phyloP scores from a whole-genome alignment of 2,329 filamentous ascomycete genomes.

The Fusarium liriodendri region DNA sequence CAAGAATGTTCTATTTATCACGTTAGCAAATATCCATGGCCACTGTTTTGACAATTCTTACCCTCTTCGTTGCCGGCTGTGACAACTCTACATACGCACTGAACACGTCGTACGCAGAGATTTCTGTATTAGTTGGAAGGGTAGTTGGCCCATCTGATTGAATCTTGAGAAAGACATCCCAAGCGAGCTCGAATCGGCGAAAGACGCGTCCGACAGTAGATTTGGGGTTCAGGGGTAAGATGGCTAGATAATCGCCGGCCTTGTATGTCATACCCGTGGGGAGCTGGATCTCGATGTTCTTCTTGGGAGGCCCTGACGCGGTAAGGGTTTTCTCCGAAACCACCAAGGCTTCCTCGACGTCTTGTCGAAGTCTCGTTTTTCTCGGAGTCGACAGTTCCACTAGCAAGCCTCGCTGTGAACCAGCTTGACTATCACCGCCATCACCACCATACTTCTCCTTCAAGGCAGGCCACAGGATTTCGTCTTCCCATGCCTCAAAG shows the following conservation, averaged over 20 bases:
- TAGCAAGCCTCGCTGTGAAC: conserved; percentile 25
- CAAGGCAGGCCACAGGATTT: conserved; percentile 62
- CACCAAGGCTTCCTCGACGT: conserved; percentile 40
- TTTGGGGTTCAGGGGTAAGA: conserved; percentile 77
- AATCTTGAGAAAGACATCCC: conserved; percentile 76
- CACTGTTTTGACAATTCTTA: conserved; percentile 42
- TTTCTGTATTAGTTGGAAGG: conserved; percentile 65
- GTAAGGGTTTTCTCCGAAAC: conserved; percentile 37
- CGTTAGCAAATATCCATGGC: conserved; percentile 16
- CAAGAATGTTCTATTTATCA: conserved; percentile 47
- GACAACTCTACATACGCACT: conserved; percentile 78
- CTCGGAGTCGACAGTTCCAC: conserved; percentile 38
- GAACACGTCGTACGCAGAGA: conserved; percentile 73
- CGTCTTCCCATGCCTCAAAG: conserved; percentile 75
- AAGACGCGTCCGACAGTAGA: conserved; percentile 72
- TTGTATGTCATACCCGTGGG: conserved; percentile 74
- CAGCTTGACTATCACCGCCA: background rate
- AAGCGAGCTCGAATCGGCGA: conserved; percentile 72
- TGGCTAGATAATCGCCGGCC: conserved; percentile 80
- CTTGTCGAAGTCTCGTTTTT: conserved; percentile 40
- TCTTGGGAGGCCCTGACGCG: conserved; percentile 58
- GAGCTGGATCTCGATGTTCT: conserved; percentile 74
- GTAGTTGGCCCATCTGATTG: conserved; percentile 61
- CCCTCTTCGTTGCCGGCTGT: conserved; percentile 77
- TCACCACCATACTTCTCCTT: conserved; percentile 52